Evolutionary conservation across 352 stramenopile species (phyloP).

Genomic region (Halophytophthora polymorphica): DNA sequence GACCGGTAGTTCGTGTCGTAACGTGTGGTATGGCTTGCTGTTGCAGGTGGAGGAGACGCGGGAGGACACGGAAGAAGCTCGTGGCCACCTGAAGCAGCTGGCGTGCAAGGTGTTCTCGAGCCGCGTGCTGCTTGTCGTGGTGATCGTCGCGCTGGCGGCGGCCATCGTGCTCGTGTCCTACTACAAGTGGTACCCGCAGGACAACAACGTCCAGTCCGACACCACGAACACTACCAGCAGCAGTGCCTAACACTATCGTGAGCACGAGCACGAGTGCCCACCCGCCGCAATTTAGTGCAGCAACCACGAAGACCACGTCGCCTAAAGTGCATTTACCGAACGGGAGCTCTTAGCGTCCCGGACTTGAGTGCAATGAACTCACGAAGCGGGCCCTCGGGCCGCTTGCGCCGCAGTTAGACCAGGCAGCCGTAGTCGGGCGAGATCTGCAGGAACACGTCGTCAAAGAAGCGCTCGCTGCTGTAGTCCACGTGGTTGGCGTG

Average conservation of each 20-base stretch:
- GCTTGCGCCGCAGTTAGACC: constrained; percentile 45
- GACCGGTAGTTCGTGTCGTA: background rate
- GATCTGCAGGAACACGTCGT: constrained; percentile 78
- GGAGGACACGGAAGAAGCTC: constrained; percentile 61
- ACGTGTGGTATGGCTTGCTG: background rate
- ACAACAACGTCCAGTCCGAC: constrained; percentile 56
- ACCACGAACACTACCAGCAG: constrained; percentile 18
- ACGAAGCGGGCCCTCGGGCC: too few relatives aligned
- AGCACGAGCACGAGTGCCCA: too few relatives aligned
- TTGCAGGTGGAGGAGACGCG: constrained; percentile 56
- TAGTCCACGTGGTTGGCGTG: constrained; percentile 58
- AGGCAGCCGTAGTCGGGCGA: constrained; percentile 71
- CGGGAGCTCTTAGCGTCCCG: too few relatives aligned
- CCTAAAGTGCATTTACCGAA: background rate
- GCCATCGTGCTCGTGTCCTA: constrained; percentile 68
- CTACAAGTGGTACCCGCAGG: constrained; percentile 75
- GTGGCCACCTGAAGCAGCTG: constrained; percentile 48
- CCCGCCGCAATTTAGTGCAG: background rate
- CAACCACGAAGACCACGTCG: background rate
- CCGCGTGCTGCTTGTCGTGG: constrained; percentile 50
- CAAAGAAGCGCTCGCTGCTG: constrained; percentile 68
- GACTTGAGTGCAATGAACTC: too few relatives aligned
- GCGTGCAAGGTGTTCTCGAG: constrained; percentile 60
- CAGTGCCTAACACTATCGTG: constrained; percentile 5
- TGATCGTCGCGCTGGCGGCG: constrained; percentile 54